phyloP scores from a whole-genome alignment of 2,329 filamentous ascomycete species.

The Passalora sequoiae region DNA sequence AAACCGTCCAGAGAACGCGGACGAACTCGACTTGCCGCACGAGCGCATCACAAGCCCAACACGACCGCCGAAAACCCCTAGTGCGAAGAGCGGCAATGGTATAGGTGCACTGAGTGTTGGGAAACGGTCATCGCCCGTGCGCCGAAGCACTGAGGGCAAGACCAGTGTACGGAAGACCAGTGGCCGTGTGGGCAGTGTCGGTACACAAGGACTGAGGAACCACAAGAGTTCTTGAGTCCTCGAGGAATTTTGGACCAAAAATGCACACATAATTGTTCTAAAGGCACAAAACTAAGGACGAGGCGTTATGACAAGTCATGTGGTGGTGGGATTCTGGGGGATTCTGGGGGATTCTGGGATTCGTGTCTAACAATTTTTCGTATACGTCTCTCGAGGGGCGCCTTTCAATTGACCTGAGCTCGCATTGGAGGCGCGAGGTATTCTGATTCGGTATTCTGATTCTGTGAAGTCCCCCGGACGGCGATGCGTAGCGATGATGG shows the following conservation, averaged over 20 bases:
- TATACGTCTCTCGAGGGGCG: too few relatives aligned
- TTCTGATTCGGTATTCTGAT: too few relatives aligned
- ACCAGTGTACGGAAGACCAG: conserved; percentile 49
- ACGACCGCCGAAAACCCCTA: conserved; percentile 42
- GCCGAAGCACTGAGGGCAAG: conserved; percentile 46
- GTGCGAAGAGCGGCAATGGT: conserved; percentile 39
- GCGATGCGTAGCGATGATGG: background rate
- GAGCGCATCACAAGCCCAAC: conserved; percentile 27
- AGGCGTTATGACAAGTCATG: too few relatives aligned
- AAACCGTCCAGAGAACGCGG: conserved; percentile 33
- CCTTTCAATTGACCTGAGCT: too few relatives aligned
- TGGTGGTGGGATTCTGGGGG: conserved; percentile 7
- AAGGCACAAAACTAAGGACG: conserved; percentile 14
- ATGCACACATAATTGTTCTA: too few relatives aligned
- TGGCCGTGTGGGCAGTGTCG: conserved; percentile 45
- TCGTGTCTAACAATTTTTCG: too few relatives aligned
- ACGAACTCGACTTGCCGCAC: conserved; percentile 25
- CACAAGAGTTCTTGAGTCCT: conserved; percentile 21
- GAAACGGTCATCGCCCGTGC: conserved; percentile 43
- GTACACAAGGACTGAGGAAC: conserved; percentile 16
- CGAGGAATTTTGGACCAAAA: too few relatives aligned
- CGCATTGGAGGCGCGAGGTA: too few relatives aligned
- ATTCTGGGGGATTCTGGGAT: too few relatives aligned
- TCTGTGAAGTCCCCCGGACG: too few relatives aligned
- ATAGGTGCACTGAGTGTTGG: conserved; percentile 42